phyloP scores from a whole-genome alignment of 1,284 basidiomycete genomes.

The Sparassis latifolia region DNA sequence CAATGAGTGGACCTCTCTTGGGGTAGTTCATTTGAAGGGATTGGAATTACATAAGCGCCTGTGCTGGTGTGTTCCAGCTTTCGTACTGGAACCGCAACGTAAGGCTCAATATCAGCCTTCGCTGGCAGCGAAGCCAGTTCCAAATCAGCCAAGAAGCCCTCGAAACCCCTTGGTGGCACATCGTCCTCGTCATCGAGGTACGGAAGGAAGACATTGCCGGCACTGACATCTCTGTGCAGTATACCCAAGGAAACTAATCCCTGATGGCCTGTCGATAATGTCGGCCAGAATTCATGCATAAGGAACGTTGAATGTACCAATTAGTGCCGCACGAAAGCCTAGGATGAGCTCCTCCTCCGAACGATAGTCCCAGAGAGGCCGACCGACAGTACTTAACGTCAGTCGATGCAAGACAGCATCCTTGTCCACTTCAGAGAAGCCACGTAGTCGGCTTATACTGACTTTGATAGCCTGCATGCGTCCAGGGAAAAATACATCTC shows the following conservation, averaged over 20 bases:
- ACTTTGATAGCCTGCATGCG: neutral
- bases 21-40: neutral
- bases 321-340: neutral
- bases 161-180: neutral
- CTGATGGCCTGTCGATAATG: neutral
- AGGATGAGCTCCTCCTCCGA: neutral
- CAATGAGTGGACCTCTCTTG: neutral
- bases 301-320: neutral
- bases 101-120: neutral
- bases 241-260: neutral
- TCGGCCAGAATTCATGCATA: neutral
- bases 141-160: neutral
- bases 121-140: neutral
- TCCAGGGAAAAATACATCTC: slow-evolving; percentile 1
- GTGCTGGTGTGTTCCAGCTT: neutral
- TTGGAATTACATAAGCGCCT: neutral
- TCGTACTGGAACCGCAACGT: neutral
- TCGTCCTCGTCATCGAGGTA: neutral
- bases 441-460: neutral
- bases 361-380: neutral
- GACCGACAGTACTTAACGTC: neutral
- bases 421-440: neutral
- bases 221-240: neutral
- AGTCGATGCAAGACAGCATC: neutral
- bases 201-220: neutral